These are phyloP conservation scores for Nicotiana tabacum DNA, from an alignment of 257 asterid genomes.

Conservation along the genomic window DNA sequence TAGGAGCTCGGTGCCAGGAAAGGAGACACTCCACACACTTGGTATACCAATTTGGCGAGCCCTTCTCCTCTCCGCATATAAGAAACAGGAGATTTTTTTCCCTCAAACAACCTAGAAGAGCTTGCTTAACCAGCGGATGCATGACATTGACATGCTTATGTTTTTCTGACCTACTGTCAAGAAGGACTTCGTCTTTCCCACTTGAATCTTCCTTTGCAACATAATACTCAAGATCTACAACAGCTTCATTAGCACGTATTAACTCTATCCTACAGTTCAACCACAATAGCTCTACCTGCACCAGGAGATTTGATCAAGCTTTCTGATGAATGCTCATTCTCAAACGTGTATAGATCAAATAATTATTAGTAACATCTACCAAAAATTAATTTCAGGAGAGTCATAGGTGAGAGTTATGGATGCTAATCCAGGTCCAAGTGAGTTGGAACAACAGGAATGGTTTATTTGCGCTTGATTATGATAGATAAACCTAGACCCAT, in stretches of 20 bases:
- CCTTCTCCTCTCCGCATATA: slow-evolving; percentile 36
- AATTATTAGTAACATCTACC: slow-evolving; percentile 4
- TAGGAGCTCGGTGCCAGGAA: slow-evolving; percentile 31
- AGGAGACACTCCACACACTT: slow-evolving; percentile 34
- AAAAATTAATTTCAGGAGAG: background rate
- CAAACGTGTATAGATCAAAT: background rate
- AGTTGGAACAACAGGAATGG: background rate
- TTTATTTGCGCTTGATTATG: background rate
- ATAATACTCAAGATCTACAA: slow-evolving; percentile 35
- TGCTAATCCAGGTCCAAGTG: background rate
- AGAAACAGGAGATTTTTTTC: slow-evolving; percentile 31
- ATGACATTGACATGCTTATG: slow-evolving; percentile 19
- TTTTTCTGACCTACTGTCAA: slow-evolving; percentile 23
- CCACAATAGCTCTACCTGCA: slow-evolving; percentile 69
- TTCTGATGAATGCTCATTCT: slow-evolving; percentile 4
- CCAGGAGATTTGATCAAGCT: slow-evolving; percentile 24
- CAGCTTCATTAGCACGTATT: slow-evolving; percentile 32
- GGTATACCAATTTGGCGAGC: slow-evolving; percentile 34
- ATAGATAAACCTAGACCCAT: too few relatives aligned
- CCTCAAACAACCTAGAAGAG: slow-evolving; percentile 50
- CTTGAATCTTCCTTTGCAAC: slow-evolving; percentile 23
- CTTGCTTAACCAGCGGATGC: slow-evolving; percentile 45
- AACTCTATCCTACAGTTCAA: slow-evolving; percentile 52
- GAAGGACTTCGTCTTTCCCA: slow-evolving; percentile 11
- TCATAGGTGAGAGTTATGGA: background rate